phyloP scores from a whole-genome alignment of 495 filamentous ascomycete genomes.

The Trichoderma virens region DNA sequence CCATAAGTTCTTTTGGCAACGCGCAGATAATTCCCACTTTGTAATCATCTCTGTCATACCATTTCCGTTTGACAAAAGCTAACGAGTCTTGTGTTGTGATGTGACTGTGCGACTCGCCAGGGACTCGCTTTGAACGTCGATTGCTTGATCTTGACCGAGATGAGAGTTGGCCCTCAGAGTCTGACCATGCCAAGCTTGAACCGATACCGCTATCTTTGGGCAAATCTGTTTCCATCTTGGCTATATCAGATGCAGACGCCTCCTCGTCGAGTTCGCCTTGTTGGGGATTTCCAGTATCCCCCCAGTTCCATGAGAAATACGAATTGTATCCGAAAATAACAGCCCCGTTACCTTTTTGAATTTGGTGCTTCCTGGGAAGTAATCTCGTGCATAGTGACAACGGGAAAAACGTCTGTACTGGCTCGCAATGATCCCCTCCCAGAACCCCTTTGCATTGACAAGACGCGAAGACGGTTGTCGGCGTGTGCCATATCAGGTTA shows the following conservation, averaged over 20 bases:
- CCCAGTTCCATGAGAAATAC: neutral
- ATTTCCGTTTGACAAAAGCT: neutral
- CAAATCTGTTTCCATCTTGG: neutral
- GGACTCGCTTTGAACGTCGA: no score
- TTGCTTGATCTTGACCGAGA: neutral
- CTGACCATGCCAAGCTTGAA: no score
- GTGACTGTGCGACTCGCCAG: no score
- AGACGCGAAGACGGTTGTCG: neutral
- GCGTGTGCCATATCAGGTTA: neutral
- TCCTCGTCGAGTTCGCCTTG: neutral
- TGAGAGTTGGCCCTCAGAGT: neutral
- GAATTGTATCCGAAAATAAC: neutral
- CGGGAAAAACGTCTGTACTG: neutral
- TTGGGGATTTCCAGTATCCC: neutral
- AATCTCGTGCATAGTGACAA: neutral
- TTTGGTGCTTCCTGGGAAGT: neutral
- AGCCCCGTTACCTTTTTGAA: neutral
- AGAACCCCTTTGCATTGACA: neutral
- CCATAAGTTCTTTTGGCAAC: neutral
- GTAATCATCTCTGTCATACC: neutral
- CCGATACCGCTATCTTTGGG: neutral
- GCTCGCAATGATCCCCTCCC: neutral
- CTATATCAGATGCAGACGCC: no score
- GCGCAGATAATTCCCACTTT: neutral
- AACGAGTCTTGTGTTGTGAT: no score